phyloP scores from a whole-genome alignment of 192 early-diverging fungal genomes.

The Backusella parvicylindrica region DNA sequence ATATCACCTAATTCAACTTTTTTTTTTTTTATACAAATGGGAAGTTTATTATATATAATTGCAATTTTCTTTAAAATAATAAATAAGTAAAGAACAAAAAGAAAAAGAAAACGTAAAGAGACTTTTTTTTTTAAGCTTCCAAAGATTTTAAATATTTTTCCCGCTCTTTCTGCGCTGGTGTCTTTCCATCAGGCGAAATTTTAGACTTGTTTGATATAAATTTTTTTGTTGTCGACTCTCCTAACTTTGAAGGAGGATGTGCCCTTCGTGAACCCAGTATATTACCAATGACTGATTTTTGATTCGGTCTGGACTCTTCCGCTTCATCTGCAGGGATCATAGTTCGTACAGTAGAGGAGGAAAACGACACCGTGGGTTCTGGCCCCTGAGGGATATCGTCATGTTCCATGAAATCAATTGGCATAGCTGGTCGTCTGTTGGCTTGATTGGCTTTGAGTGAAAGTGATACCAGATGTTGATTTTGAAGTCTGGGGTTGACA shows the following conservation, averaged over 20 bases:
- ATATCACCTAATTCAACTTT: neutral
- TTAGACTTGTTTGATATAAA: neutral
- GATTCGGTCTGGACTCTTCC: neutral
- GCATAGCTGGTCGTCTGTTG: constrained; percentile 1
- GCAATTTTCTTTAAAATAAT: neutral
- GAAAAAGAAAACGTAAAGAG: neutral
- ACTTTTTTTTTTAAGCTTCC: neutral
- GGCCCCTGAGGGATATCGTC: constrained; percentile 3
- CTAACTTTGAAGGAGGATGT: constrained; percentile 5
- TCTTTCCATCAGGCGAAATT: constrained; percentile 8
- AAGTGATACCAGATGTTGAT: constrained; percentile 24
- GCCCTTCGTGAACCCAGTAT: constrained; percentile 8
- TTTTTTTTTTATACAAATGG: neutral
- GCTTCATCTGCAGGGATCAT: constrained; percentile 23
- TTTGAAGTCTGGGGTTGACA: constrained; percentile 20
- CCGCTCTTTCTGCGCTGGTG: constrained; percentile 17
- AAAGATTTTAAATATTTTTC: constrained; percentile 18
- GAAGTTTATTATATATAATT: neutral
- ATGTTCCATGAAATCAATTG: constrained; percentile 17
- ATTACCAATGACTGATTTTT: neutral
- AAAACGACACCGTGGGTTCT: constrained; percentile 19
- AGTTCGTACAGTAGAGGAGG: constrained; percentile 23
- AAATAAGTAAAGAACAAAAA: neutral
- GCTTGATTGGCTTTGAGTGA: constrained; percentile 4
- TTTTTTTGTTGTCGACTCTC: neutral